Percentiles rank a stretch among this genome's conserved stretches.
Evolutionary conservation across 768 basidiomycete species (phyloP).

Genomic region (Leccinum barrowsii): DNA sequence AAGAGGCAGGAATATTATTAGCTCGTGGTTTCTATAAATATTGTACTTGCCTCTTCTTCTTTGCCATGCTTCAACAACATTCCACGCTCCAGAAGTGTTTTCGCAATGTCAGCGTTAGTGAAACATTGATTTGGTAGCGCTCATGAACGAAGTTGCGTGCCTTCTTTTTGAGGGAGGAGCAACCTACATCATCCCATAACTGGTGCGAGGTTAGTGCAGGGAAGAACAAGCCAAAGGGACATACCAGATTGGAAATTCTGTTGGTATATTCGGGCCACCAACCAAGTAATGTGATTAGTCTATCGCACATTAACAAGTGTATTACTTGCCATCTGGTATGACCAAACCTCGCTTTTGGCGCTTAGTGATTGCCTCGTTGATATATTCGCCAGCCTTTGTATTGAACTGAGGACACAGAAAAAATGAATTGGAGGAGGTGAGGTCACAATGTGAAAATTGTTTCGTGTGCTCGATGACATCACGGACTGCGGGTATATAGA

Average conservation of each 20-base stretch:
- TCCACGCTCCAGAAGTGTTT: background rate
- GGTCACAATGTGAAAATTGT: too few relatives aligned
- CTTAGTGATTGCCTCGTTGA: background rate
- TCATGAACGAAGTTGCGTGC: background rate
- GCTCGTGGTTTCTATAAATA: too few relatives aligned
- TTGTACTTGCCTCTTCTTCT: background rate
- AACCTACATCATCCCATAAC: slow-evolving; percentile 4
- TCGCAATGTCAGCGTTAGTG: background rate
- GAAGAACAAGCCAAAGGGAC: background rate
- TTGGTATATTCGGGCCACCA: background rate
- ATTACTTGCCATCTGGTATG: background rate
- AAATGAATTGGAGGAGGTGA: too few relatives aligned
- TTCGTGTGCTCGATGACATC: too few relatives aligned
- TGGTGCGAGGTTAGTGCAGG: background rate
- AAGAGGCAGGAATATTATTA: background rate
- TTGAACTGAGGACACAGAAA: background rate
- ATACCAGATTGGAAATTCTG: background rate
- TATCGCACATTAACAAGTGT: background rate
- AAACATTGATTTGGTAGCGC: background rate
- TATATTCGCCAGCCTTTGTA: background rate
- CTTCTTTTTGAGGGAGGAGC: background rate
- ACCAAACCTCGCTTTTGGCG: background rate
- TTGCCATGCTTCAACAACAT: background rate
- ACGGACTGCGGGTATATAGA: too few relatives aligned
- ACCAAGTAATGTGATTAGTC: background rate